Evolutionary conservation across 179 eudicot species (phyloP).

Genomic region (Heliamphora pulchella): DNA sequence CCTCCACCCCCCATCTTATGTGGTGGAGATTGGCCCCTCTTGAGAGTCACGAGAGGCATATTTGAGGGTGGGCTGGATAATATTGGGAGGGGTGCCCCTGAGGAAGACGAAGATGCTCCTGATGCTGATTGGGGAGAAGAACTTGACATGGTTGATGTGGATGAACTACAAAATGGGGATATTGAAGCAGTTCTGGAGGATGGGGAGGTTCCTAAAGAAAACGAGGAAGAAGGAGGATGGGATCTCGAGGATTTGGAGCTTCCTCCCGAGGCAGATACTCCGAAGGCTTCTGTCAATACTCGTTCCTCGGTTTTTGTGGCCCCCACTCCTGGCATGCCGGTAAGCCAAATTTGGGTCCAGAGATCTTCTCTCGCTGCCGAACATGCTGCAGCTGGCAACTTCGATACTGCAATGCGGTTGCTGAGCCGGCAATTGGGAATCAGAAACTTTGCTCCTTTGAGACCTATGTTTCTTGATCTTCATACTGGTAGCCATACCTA

Average conservation of each 20-base stretch:
- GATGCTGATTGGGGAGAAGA: constrained; percentile 83
- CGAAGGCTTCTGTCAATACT: constrained; percentile 37
- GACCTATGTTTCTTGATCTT: constrained; percentile 59
- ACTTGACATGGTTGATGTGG: constrained; percentile 55
- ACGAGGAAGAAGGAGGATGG: constrained; percentile 67
- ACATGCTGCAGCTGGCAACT: constrained; percentile 89
- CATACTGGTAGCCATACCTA: constrained; percentile 64
- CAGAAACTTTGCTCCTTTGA: constrained; percentile 62
- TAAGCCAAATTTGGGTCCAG: constrained; percentile 84
- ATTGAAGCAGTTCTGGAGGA: constrained; percentile 34
- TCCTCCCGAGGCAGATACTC: constrained; percentile 73
- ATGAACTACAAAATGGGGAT: constrained; percentile 48
- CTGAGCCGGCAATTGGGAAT: constrained; percentile 77
- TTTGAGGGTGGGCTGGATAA: constrained; percentile 71
- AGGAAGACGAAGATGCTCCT: constrained; percentile 58
- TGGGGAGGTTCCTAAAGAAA: constrained; percentile 44
- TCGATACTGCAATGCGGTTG: constrained; percentile 87
- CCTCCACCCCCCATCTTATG: constrained; percentile 62
- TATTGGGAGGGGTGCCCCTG: constrained; percentile 40
- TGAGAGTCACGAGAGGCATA: constrained; percentile 74
- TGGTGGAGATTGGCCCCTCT: constrained; percentile 80
- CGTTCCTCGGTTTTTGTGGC: constrained; percentile 49
- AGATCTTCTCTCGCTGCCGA: constrained; percentile 84
- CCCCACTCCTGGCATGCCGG: constrained; percentile 79
- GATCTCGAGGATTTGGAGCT: constrained; percentile 84